Evolutionary conservation across 768 basidiomycete species (phyloP), one percentile per base, ranked within the genome.

Genomic region (Crucibulum laeve): DNA sequence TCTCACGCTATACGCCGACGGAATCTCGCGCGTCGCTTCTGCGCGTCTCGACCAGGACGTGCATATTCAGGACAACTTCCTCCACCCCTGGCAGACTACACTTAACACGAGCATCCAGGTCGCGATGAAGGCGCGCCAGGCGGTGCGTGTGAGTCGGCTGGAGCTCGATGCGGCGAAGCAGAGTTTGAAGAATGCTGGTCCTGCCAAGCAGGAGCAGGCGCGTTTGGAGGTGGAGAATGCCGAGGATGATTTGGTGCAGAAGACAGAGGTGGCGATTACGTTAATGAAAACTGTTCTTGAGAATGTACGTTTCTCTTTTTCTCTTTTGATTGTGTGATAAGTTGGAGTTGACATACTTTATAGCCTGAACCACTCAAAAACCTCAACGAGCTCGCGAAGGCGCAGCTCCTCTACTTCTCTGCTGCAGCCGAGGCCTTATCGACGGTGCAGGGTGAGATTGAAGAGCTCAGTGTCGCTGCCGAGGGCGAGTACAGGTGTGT

Each of bases 251-350:
- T 79, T 98, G 24, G 96, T 98, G 4, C 93, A 94, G 61, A 92
- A 91, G 74, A 99, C 96, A 18, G 96, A 99, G 63, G 87, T 94
- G 23, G 95, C 94, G 1, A 96, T 96, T 54, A 89, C 87, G 2
- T 77, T 92, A 34, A 95, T 96, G 93, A 95, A 95, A 74, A 87
- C 90, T n/a, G 95, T 98, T 13, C 76, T 99, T 28, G 95, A 98
- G 55, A 97, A 97, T 65, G 94, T 96, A 51, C 43, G 87, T 72
- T 10, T 18, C 35, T 30, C 18, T 10, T n/a, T 37, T n/a, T 23
- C 17, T 18, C 3, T 2, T 25, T 23, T 5, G 8, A 13, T 40
- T 3, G 13, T 24, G 18, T 4, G 19, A 10, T 4, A 39, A 32
- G 13, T 17, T 48, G 28, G 42, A 46, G 17, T 18, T 34, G 19